These are phyloP conservation scores for Discostella stelligeroides DNA, from an alignment of 108 stramenopile species.

Conservation along the genomic window DNA sequence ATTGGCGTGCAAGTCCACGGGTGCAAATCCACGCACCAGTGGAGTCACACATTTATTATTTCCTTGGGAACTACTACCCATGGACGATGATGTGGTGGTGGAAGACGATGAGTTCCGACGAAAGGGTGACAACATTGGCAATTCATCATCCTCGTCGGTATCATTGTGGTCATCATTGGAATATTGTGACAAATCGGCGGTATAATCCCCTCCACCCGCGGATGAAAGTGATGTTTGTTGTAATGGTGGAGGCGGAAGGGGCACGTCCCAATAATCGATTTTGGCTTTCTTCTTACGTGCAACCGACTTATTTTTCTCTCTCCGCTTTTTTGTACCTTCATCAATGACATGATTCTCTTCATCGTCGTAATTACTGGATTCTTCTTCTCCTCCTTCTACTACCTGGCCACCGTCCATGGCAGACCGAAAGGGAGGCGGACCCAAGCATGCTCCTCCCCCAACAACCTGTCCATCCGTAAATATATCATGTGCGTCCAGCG, in stretches of 20 bases:
- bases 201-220: constrained; percentile 2
- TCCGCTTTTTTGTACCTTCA: constrained; percentile 1
- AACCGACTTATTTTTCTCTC: constrained; percentile 9
- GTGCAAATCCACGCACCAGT: constrained; percentile 52
- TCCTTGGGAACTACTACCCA: background rate
- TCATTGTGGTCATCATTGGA: constrained; percentile 19
- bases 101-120: background rate
- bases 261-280: constrained; percentile 81
- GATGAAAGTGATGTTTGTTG: background rate
- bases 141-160: constrained; percentile 13
- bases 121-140: background rate
- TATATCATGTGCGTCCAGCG: constrained; percentile 76
- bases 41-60: too few species aligned
- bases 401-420: background rate
- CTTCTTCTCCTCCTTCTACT: background rate
- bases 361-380: background rate
- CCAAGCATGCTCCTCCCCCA: constrained; percentile 36
- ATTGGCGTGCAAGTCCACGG: constrained; percentile 67
- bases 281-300: constrained; percentile 11
- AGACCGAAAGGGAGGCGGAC: constrained; percentile 30
- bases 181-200: constrained; percentile 7
- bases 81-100: background rate
- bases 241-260: constrained; percentile 58
- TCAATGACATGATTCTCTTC: constrained; percentile 16
- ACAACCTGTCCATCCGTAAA: constrained; percentile 64